Evolutionary conservation across 345 rosid genomes (phyloP).

Genomic region (Eucalyptus tenuipes): DNA sequence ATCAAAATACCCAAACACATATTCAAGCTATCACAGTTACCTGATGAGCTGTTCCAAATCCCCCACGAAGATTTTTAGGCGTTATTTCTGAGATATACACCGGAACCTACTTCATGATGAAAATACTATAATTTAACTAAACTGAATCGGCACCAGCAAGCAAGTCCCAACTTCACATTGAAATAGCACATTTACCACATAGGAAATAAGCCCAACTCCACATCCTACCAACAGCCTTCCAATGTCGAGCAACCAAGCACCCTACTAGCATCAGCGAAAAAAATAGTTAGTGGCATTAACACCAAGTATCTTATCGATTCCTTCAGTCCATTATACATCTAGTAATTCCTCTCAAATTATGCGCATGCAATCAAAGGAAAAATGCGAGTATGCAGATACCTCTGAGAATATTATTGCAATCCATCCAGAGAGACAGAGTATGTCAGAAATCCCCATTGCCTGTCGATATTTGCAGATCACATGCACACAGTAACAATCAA

Average conservation of each 20-base stretch:
- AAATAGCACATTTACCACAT: constrained; percentile 41
- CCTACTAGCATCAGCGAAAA: constrained; percentile 15
- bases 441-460: constrained; percentile 62
- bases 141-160: neutral
- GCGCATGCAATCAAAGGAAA: neutral
- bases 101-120: constrained; percentile 33
- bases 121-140: neutral
- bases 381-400: constrained; percentile 7
- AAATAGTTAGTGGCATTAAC: neutral
- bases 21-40: constrained; percentile 1
- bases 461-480: constrained; percentile 1
- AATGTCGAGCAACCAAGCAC: constrained; percentile 42
- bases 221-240: constrained; percentile 69
- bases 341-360: neutral
- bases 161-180: neutral
- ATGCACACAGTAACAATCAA: neutral
- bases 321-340: neutral
- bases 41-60: constrained; percentile 56
- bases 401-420: constrained; percentile 36
- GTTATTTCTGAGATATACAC: constrained; percentile 81
- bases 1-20: neutral
- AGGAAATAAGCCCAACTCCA: constrained; percentile 60
- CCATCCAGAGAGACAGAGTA: constrained; percentile 68
- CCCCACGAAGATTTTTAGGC: constrained; percentile 64
- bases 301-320: neutral